These are phyloP conservation scores for Boletus sp. DNA, from an alignment of 768 basidiomycete species.

Conservation along the genomic window DNA sequence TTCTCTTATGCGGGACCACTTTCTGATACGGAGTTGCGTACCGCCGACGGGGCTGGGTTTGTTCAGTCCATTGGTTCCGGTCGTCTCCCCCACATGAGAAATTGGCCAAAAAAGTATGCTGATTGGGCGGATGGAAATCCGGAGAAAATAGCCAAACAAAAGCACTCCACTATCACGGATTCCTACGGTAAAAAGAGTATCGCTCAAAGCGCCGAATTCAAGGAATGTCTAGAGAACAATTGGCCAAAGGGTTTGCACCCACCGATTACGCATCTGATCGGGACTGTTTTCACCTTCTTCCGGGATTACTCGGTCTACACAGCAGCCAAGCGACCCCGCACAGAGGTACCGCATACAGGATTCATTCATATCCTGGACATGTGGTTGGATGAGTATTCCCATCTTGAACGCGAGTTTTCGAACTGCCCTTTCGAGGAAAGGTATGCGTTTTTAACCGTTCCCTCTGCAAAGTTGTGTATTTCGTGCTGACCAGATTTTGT, in stretches of 20 bases:
- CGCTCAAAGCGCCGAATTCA: background rate
- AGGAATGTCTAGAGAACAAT: background rate
- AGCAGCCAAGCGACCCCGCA: too few relatives aligned
- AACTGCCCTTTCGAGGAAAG: too few relatives aligned
- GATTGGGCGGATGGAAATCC: background rate
- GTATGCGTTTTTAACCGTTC: too few relatives aligned
- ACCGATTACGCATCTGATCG: background rate
- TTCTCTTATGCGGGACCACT: background rate
- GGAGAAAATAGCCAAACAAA: background rate
- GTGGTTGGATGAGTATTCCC: background rate
- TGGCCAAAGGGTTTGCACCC: background rate
- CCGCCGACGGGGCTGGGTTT: background rate
- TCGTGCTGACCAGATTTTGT: background rate
- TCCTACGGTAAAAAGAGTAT: too few relatives aligned
- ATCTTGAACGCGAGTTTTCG: too few relatives aligned
- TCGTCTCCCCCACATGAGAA: background rate
- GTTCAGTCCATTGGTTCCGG: background rate
- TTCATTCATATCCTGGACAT: background rate
- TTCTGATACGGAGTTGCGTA: background rate
- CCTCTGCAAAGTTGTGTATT: background rate
- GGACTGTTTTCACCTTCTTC: background rate
- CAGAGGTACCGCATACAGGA: too few relatives aligned
- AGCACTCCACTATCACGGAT: background rate
- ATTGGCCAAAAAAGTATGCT: background rate
- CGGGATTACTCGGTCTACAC: background rate